Conservation (phyloP, 2,329 filamentous ascomycete genomes). For the Fonsecaea multimorphosa region DNA sequence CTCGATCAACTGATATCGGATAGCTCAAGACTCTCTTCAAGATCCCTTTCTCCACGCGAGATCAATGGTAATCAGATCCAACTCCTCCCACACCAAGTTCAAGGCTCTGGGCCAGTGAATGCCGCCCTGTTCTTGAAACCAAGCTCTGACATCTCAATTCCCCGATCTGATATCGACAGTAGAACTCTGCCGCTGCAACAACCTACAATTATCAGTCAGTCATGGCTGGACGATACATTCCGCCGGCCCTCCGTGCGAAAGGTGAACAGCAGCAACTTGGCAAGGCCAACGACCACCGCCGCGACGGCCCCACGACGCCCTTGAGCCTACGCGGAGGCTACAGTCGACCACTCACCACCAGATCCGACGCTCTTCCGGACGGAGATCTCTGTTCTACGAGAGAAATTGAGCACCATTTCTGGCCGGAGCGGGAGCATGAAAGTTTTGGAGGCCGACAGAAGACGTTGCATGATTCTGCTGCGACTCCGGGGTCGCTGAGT, state of each 20-base stretch:
- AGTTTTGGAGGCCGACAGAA: background rate
- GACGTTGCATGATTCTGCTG: constrained; percentile 32
- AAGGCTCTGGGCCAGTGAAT: background rate
- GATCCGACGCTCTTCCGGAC: background rate
- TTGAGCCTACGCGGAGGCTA: background rate
- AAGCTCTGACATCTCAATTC: background rate
- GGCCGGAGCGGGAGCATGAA: constrained; percentile 3
- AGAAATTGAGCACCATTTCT: constrained; percentile 21
- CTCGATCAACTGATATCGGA: background rate
- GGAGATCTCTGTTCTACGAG: constrained; percentile 3
- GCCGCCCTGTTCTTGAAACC: background rate
- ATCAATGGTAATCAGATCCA: background rate
- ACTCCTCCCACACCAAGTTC: background rate
- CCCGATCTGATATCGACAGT: background rate
- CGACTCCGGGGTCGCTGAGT: constrained; percentile 20
- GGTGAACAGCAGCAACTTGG: background rate
- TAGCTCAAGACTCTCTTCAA: background rate
- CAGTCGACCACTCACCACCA: background rate
- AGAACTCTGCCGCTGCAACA: no score
- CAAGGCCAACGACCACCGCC: background rate
- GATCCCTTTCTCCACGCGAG: background rate
- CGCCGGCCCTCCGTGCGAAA: background rate
- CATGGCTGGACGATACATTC: constrained; percentile 20
- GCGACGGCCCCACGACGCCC: background rate
- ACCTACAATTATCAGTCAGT: no score